phyloP scores from a whole-genome alignment of 306 rosid genomes.

The Prosopis cineraria region DNA sequence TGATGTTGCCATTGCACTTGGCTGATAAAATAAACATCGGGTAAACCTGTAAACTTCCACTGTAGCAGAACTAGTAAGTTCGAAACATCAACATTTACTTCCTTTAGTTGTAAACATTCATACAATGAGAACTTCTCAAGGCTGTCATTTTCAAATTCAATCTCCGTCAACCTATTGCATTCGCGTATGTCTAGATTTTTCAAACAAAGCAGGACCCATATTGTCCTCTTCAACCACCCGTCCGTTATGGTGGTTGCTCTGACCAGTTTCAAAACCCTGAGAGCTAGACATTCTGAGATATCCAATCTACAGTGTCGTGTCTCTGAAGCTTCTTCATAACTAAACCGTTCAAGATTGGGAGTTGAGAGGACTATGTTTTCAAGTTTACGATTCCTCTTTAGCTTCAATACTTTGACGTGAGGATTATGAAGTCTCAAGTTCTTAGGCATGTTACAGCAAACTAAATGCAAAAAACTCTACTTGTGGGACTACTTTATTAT shows the following conservation, averaged over 20 bases:
- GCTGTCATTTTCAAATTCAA: not conserved
- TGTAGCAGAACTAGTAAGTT: not conserved
- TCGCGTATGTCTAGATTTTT: not conserved
- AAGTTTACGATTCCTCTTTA: not conserved
- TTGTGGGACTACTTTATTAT: not conserved
- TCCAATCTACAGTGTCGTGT: not conserved
- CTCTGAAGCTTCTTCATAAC: not conserved
- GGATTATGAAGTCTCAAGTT: not conserved
- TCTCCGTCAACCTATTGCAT: not conserved
- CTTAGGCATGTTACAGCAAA: not conserved
- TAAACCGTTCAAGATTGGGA: not conserved
- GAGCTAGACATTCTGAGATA: not conserved
- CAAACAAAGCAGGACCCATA: not conserved
- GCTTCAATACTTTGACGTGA: not conserved
- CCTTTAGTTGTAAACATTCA: not conserved
- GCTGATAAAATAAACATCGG: not conserved
- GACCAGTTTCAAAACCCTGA: not conserved
- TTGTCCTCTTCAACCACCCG: not conserved
- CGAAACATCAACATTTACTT: not conserved
- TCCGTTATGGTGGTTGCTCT: not conserved
- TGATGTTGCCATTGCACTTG: not conserved
- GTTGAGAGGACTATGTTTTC: not conserved
- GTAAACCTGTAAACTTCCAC: not conserved
- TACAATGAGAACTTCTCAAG: not conserved
- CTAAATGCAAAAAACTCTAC: not conserved